Conservation (phyloP, 2,329 filamentous ascomycete species). For the Venturia carpophila region DNA sequence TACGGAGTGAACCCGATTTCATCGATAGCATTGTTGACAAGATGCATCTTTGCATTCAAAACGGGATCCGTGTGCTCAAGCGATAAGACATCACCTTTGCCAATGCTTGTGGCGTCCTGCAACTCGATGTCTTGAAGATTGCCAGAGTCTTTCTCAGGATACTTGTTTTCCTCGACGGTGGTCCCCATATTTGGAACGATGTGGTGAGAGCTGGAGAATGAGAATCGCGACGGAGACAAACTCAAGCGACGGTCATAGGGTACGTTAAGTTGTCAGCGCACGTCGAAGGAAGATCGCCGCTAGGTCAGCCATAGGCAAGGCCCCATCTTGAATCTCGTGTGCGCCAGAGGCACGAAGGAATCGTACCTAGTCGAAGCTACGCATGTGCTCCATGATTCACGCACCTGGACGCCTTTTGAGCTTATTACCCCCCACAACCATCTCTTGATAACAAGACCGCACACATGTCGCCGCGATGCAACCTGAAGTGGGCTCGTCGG, state of each 20-base stretch:
- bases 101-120: conserved; percentile 2
- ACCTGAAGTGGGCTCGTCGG: not conserved
- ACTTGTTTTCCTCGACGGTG: not conserved
- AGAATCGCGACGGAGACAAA: not conserved
- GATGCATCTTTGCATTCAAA: conserved; percentile 58
- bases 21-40: conserved; percentile 58
- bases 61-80: conserved; percentile 53
- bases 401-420: not conserved
- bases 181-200: not conserved
- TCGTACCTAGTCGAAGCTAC: not conserved
- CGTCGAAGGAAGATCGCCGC: not conserved
- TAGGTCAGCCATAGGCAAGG: not conserved
- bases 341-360: too few relatives aligned
- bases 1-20: conserved; percentile 47
- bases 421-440: not conserved
- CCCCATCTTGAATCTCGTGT: not conserved
- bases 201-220: not conserved
- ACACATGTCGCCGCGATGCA: not conserved
- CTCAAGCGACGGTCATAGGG: not conserved
- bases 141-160: not conserved
- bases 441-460: not conserved
- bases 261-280: not conserved
- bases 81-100: conserved; percentile 46
- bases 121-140: conserved; percentile 9
- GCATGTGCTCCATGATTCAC: not conserved